Evolutionary conservation across 2,329 filamentous ascomycete species (phyloP), one percentile per base, ranked within the genome.

Genomic region (Sclerotiophoma versabilis): DNA sequence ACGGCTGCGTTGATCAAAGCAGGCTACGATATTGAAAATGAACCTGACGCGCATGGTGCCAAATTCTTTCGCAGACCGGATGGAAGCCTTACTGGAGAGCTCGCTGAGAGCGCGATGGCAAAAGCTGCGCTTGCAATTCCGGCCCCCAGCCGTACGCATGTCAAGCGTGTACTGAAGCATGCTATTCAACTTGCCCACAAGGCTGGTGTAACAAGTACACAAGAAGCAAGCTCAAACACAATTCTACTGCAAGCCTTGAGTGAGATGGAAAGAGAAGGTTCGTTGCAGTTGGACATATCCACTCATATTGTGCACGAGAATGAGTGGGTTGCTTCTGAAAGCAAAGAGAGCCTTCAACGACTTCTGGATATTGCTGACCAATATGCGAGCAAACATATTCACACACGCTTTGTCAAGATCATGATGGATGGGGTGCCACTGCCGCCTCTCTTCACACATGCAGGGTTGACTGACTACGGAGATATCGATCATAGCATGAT

Each of bases 381-480:
- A 2, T 64, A 66, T 47, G 54, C 62, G 10, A 71, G 64, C 14
- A 54, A 62, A 29, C 70, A 72, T 51, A 59, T 73, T 4, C 50
- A 67, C 23, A 71, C 71, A 0, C 59, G 62, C 7, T 75, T 75
- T 50, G 67, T 75, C 15, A 75, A 75, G 44, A 65, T 75, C 45
- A 64, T 72, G 47, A 62, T 75, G 23, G 72, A 75, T 41, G 72
- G 73, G 4, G 69, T 70, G 5, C 69, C 71, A 0, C 45, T 75
- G 3, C 64, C 67, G 9, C 72, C 70, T 3, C 49, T 70, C 1
- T 69, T 63, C 43, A 70, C 72, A 14, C 71, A 73, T 9, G 54
- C 57, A 11, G 58, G 56, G 5, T 48, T 76, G 3, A 59, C 66
- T 30, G 59, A 54, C 11, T 49, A 67, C 20, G 72, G 69, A 3